These are phyloP conservation scores for Trypanosoma mega DNA, from an alignment of 208 protist species.

Conservation along the genomic window DNA sequence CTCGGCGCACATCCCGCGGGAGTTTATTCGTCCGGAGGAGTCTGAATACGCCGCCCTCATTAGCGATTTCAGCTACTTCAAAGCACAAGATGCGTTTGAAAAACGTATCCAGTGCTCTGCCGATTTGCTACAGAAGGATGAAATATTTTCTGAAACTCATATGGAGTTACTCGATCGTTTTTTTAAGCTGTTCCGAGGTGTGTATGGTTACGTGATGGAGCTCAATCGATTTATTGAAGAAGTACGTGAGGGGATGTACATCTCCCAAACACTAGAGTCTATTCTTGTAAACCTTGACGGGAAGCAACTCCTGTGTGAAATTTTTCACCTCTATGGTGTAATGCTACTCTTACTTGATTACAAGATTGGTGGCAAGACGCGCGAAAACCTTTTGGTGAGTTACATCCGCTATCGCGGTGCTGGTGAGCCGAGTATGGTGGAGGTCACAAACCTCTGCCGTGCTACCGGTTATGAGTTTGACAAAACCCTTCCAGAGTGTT, in stretches of 20 bases:
- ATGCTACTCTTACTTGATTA: conserved; percentile 96
- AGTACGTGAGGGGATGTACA: conserved; percentile 88
- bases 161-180: conserved; percentile 96
- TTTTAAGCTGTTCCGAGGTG: conserved; percentile 95
- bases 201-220: conserved; percentile 96
- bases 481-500: conserved; percentile 44
- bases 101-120: conserved; percentile 54
- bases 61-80: conserved; percentile 95
- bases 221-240: conserved; percentile 90
- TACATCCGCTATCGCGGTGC: conserved; percentile 96
- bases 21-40: conserved; percentile 55
- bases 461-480: conserved; percentile 79
- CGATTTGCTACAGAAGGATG: conserved; percentile 67
- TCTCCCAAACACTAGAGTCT: conserved; percentile 90
- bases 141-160: conserved; percentile 88
- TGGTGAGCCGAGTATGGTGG: conserved; percentile 88
- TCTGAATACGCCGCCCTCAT: conserved; percentile 84
- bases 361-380: conserved; percentile 90
- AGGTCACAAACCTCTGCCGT: conserved; percentile 95
- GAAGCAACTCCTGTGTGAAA: conserved; percentile 95
- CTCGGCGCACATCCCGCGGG: conserved; percentile 87
- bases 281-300: conserved; percentile 94
- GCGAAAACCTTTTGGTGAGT: conserved; percentile 96
- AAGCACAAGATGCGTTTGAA: conserved; percentile 73
- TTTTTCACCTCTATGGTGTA: conserved; percentile 95